Evolutionary conservation across 805 yeast species (phyloP), one percentile per base, ranked within the genome.

Genomic region (Spencermartinsiella europaea): DNA sequence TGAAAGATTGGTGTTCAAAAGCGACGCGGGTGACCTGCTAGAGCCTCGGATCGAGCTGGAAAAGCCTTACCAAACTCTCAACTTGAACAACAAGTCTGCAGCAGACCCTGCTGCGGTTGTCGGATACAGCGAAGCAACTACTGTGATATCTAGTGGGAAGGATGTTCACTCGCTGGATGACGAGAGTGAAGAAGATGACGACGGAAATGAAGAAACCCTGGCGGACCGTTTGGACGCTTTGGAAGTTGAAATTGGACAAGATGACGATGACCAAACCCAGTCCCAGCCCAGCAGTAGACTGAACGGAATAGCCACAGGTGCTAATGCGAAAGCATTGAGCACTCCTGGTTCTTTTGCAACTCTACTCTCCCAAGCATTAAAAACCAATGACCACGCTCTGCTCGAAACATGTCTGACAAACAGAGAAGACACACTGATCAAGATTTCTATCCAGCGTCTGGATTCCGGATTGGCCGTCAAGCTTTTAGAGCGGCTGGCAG

Each of bases 351-450:
- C 96, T 1, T 76, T 90, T 50, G 79, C 96, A 1, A 81, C 85
- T 1, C 79, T 93, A n/a, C 72, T 93, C 38, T 73, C 90, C 12
- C 99, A 93, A 68, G 91, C 99, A 0, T 73, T 93, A 51, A 81
- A 79, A 57, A 81, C 95, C 17, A 86, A 85, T 58, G 99, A 93
- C 63, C 89, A 82, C 58, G 70, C 93, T 7, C 71, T 93, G 47
- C 72, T 93, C 51, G 98, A 93, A 64, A 79, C 87, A 2, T 95
- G 95, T 10, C 72, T 93, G 52, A 62, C 68, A 50, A 71, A 71
- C 49, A 63, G 73, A 19, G 80, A 79, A 52, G 77, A 77, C 41
- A 70, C 64, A 21, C 72, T 76, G 47, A 72, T 80, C 49, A 72
- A 75, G 61, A 66, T 73, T 12, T 75, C 85, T 0, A 73, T 84